A percentile compares a stretch with the other conserved stretches of the same genome.
phyloP scores from a whole-genome alignment of 2,329 filamentous ascomycete species.

The Cladosporium halotolerans region DNA sequence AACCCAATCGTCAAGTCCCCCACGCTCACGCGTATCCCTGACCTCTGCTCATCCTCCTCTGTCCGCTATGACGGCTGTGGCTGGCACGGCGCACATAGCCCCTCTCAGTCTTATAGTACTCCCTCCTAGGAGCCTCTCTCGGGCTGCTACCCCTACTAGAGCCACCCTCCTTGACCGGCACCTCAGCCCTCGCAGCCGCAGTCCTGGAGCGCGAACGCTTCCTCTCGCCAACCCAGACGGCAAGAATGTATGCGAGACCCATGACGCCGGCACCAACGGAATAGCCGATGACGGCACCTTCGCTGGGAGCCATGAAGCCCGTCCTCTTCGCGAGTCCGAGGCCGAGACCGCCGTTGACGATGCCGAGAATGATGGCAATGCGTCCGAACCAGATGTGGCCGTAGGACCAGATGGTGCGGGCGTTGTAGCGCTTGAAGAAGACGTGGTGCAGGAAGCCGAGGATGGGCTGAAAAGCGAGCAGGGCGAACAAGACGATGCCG shows the following conservation, averaged over 20 bases:
- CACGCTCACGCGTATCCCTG: neutral
- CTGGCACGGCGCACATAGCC: slow-evolving; percentile 7
- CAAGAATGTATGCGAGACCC: slow-evolving; percentile 36
- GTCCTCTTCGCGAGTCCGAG: slow-evolving; percentile 42
- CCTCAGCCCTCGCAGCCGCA: neutral
- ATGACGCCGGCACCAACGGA: slow-evolving; percentile 45
- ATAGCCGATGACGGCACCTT: slow-evolving; percentile 43
- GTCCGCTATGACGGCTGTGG: slow-evolving; percentile 5
- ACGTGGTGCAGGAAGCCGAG: slow-evolving; percentile 49
- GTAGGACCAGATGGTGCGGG: slow-evolving; percentile 43
- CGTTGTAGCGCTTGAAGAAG: slow-evolving; percentile 44
- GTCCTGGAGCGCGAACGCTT: slow-evolving; percentile 1
- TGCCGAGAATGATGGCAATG: slow-evolving; percentile 45
- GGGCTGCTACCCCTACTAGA: slow-evolving; percentile 3
- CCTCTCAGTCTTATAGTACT: slow-evolving; percentile 10
- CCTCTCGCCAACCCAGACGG: slow-evolving; percentile 17
- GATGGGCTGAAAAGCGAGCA: slow-evolving; percentile 51
- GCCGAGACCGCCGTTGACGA: slow-evolving; percentile 53
- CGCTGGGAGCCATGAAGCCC: slow-evolving; percentile 19
- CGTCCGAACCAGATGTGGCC: slow-evolving; percentile 52
- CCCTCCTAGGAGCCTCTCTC: slow-evolving; percentile 1
- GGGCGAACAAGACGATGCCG: slow-evolving; percentile 45
- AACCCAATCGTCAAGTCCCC: neutral
- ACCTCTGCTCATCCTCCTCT: neutral
- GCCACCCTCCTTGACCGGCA: slow-evolving; percentile 2